Evolutionary conservation across 371 early-diverging fungal genomes (phyloP).

Genomic region (Nematocida ironsii): DNA sequence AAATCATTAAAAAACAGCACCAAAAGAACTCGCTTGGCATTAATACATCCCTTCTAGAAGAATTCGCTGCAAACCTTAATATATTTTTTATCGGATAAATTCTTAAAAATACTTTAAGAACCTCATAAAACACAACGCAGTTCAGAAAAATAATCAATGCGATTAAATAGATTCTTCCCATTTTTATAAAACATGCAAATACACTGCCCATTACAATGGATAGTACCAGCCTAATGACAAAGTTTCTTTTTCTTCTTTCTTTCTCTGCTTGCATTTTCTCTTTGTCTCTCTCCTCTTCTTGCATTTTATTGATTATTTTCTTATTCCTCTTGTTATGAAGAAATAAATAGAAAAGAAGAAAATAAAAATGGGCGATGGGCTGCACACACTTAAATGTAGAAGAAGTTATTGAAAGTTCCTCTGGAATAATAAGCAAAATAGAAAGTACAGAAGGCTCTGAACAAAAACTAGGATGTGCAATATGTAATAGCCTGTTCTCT

Average conservation of each 20-base stretch:
- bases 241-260: slow-evolving; percentile 1
- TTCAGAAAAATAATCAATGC: slow-evolving; percentile 37
- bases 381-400: slow-evolving; percentile 49
- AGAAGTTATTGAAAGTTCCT: slow-evolving; percentile 24
- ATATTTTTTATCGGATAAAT: background rate
- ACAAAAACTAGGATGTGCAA: slow-evolving; percentile 7
- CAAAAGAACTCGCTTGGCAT: slow-evolving; percentile 41
- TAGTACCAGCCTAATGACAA: slow-evolving; percentile 31
- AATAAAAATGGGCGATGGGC: slow-evolving; percentile 19
- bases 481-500: background rate
- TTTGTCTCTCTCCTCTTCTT: slow-evolving; percentile 13
- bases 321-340: background rate
- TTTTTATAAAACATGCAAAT: slow-evolving; percentile 25
- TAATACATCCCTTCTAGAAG: background rate
- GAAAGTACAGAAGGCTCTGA: slow-evolving; percentile 1
- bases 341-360: background rate
- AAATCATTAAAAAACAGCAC: slow-evolving; percentile 17
- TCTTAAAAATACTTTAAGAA: slow-evolving; percentile 39
- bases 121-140: slow-evolving; percentile 50
- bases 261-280: background rate
- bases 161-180: slow-evolving; percentile 21
- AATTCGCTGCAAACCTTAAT: background rate
- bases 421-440: slow-evolving; percentile 13
- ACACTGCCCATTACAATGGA: slow-evolving; percentile 33
- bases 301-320: background rate